Percentiles rank a stretch among this genome's conserved stretches.
phyloP scores from a whole-genome alignment of 495 filamentous ascomycete species.

The Penicillium cataractarum region DNA sequence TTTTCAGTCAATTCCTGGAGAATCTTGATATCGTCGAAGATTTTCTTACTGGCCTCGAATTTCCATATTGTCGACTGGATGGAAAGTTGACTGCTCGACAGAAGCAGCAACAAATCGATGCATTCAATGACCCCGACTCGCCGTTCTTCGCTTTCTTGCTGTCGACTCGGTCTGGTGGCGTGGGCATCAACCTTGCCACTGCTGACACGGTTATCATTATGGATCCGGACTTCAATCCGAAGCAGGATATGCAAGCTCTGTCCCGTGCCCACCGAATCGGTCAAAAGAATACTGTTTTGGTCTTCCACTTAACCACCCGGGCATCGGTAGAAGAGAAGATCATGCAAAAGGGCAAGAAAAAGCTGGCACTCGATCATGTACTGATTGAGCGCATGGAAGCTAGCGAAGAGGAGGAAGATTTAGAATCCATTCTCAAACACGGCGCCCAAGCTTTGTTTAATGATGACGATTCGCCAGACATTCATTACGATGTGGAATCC shows the following conservation, averaged over 20 bases:
- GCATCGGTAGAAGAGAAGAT: slow-evolving; percentile 93
- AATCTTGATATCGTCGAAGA: slow-evolving; percentile 91
- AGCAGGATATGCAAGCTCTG: slow-evolving; percentile 95
- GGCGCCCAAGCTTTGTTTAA: slow-evolving; percentile 86
- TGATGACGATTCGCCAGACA: slow-evolving; percentile 65
- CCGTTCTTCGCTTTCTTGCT: slow-evolving; percentile 86
- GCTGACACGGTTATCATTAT: slow-evolving; percentile 98
- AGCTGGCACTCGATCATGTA: slow-evolving; percentile 90
- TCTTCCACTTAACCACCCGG: slow-evolving; percentile 91
- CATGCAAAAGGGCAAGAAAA: slow-evolving; percentile 92
- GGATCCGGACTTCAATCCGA: slow-evolving; percentile 97
- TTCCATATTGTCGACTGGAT: slow-evolving; percentile 80
- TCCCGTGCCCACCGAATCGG: slow-evolving; percentile 95
- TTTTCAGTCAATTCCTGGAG: slow-evolving; percentile 95
- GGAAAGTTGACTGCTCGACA: slow-evolving; percentile 76
- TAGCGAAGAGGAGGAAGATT: slow-evolving; percentile 75
- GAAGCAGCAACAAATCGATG: slow-evolving; percentile 93
- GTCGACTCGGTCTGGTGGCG: slow-evolving; percentile 91
- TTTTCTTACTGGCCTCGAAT: slow-evolving; percentile 72
- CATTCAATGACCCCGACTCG: slow-evolving; percentile 85
- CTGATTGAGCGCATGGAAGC: slow-evolving; percentile 88
- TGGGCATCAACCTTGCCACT: slow-evolving; percentile 96
- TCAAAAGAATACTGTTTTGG: slow-evolving; percentile 92
- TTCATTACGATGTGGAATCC: slow-evolving; percentile 76
- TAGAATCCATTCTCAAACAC: slow-evolving; percentile 87